Evolutionary conservation across 768 basidiomycete genomes (phyloP), one percentile per base, ranked within the genome.

Genomic region (Boletus coccyginus): DNA sequence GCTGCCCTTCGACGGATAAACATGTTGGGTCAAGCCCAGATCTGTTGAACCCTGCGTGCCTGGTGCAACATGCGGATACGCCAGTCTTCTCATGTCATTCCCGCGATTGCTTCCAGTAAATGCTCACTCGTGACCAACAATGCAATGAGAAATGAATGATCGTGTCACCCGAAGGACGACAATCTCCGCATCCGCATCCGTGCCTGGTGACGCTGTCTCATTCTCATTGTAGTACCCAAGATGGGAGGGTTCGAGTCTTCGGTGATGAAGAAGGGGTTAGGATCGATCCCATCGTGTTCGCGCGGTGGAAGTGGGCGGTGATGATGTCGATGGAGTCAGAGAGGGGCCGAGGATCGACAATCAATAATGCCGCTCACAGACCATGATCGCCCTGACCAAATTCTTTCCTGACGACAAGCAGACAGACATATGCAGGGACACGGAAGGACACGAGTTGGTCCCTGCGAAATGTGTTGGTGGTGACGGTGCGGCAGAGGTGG

Each of bases 381-480:
- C n/a, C n/a, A n/a, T n/a, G n/a, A n/a, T n/a, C n/a, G n/a, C n/a
- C n/a, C n/a, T n/a, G n/a, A n/a, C n/a, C n/a, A n/a, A n/a, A n/a
- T n/a, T n/a, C n/a, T n/a, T n/a, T n/a, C n/a, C n/a, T n/a, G n/a
- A n/a, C 35, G 3, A 35, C 12, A 14, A 35, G 14, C 1, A 14
- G 14, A 17, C 17, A 17, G 3, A 53, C 67, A 13, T 63, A 66
- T 66, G 24, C 69, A 16, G 64, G 68, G n/a, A 70, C 57, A 2
- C 68, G 69, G 2, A 64, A 58, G n/a, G n/a, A n/a, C n/a, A n/a
- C n/a, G 46, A 69, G 56, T 21, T 66, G 57, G 12, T 69, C 65
- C 35, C 69, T 60, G 35, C 69, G 62, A 6, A 69, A 69, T 0
- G 68, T 69, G 40, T 66, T 66, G 66, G 48, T 56, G 5, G 50